These are phyloP conservation scores for Coemansia sp. DNA, from an alignment of 192 early-diverging fungal genomes.

Conservation along the genomic window DNA sequence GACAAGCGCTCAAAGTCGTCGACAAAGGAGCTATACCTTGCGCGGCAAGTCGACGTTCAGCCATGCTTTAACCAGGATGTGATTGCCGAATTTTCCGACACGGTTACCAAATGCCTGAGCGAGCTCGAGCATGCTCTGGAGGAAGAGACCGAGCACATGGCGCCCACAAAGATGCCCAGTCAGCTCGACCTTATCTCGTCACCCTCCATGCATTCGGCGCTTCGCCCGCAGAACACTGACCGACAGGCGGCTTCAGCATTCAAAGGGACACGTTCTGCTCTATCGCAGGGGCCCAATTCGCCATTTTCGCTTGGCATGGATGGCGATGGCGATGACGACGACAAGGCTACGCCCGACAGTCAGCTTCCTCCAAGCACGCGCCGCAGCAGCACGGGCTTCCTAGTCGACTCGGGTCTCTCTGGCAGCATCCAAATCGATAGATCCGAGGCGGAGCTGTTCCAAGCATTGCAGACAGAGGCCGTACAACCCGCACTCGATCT, in stretches of 20 bases:
- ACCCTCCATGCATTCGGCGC: constrained; percentile 24
- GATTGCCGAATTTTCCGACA: constrained; percentile 88
- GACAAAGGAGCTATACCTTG: constrained; percentile 97
- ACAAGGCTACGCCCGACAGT: neutral
- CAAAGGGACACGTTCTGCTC: neutral
- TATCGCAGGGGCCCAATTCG: neutral
- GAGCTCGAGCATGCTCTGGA: constrained; percentile 75
- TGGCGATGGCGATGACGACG: neutral
- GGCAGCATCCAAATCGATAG: constrained; percentile 47
- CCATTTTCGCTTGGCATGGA: constrained; percentile 21
- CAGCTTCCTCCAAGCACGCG: constrained; percentile 15
- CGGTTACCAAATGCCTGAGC: constrained; percentile 67
- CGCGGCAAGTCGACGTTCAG: constrained; percentile 96
- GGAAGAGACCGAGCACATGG: constrained; percentile 30
- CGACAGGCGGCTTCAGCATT: neutral
- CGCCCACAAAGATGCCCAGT: constrained; percentile 23
- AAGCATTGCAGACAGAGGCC: constrained; percentile 19
- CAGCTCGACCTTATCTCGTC: constrained; percentile 45
- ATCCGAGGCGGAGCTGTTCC: constrained; percentile 49
- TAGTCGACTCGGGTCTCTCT: constrained; percentile 31
- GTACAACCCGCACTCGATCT: constrained; percentile 15
- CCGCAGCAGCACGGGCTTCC: constrained; percentile 27
- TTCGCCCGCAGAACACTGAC: constrained; percentile 14
- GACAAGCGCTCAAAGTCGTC: constrained; percentile 98
- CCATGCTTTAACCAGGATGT: constrained; percentile 96